A percentile compares a stretch with the other conserved stretches of the same genome.
Evolutionary conservation across 2,329 filamentous ascomycete species (phyloP).

Genomic region (Pestalotiopsis sp.): DNA sequence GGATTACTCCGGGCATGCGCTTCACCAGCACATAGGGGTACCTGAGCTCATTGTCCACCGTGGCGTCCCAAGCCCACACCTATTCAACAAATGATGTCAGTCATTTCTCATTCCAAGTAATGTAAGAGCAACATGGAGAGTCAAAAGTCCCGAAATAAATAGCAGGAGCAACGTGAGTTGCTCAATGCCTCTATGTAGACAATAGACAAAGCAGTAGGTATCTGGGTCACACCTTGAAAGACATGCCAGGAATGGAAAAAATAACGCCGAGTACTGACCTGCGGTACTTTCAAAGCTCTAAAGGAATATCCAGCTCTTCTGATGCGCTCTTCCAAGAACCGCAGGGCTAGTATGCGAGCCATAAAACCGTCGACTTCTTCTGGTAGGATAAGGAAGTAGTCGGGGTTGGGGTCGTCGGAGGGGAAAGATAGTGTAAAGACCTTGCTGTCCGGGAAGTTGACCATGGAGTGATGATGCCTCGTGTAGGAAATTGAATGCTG

Average conservation of each 20-base stretch:
- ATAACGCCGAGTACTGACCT: no score
- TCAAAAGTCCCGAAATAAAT: no score
- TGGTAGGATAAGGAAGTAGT: not conserved
- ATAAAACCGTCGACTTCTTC: not conserved
- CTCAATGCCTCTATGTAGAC: no score
- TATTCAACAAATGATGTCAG: no score
- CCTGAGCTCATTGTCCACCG: not conserved
- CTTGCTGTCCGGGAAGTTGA: not conserved
- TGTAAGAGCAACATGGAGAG: no score
- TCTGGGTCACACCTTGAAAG: no score
- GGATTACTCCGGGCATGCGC: not conserved
- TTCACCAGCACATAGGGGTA: slow-evolving; percentile 1
- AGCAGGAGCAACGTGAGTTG: no score
- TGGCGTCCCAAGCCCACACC: not conserved
- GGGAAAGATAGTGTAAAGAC: not conserved
- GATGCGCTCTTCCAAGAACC: not conserved
- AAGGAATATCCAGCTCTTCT: not conserved
- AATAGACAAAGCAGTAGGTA: no score
- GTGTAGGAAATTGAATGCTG: no score
- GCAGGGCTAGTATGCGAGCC: not conserved
- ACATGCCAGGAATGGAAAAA: no score
- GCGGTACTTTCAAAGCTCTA: not conserved
- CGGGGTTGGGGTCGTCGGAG: not conserved
- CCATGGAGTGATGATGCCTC: no score
- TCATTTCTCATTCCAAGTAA: no score